Evolutionary conservation across 2,329 filamentous ascomycete genomes (phyloP).

Genomic region (Aspergillus calidoustus): DNA sequence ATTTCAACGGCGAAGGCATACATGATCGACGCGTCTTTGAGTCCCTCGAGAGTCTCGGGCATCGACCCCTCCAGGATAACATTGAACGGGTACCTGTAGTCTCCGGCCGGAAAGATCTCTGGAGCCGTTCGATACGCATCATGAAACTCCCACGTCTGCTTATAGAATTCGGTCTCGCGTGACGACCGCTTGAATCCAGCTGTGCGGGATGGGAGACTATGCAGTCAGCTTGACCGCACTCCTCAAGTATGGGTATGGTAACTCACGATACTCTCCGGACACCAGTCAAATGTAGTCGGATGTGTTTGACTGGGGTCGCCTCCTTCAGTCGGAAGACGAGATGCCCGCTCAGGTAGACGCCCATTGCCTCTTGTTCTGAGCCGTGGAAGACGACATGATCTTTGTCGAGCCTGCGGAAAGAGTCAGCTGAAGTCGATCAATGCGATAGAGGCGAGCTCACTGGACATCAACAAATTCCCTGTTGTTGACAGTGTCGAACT

Average conservation of each 20-base stretch:
- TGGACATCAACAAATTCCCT: conserved; percentile 1
- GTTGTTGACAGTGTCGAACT: background rate
- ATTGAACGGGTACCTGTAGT: conserved; percentile 1
- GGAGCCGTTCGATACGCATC: background rate
- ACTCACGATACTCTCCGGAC: background rate
- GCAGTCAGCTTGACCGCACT: background rate
- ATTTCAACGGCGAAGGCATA: conserved; percentile 5
- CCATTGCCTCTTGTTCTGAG: conserved; percentile 1
- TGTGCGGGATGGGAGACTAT: background rate
- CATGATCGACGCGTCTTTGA: conserved; percentile 3
- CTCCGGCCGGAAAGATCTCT: background rate
- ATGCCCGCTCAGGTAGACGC: conserved; percentile 4
- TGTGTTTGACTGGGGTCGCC: background rate
- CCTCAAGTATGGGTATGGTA: too few relatives aligned
- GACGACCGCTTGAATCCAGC: background rate
- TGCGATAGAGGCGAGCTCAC: background rate
- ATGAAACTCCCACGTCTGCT: background rate
- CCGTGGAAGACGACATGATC: conserved; percentile 4
- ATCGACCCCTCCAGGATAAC: conserved; percentile 4
- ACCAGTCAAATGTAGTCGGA: background rate
- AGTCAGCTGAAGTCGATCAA: background rate
- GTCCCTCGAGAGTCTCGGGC: background rate
- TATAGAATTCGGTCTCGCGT: conserved; percentile 1
- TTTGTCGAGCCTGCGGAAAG: background rate
- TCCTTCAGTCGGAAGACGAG: conserved; percentile 3